Evolutionary conservation across 306 rosid genomes (phyloP).

Genomic region (Trifolium repens): DNA sequence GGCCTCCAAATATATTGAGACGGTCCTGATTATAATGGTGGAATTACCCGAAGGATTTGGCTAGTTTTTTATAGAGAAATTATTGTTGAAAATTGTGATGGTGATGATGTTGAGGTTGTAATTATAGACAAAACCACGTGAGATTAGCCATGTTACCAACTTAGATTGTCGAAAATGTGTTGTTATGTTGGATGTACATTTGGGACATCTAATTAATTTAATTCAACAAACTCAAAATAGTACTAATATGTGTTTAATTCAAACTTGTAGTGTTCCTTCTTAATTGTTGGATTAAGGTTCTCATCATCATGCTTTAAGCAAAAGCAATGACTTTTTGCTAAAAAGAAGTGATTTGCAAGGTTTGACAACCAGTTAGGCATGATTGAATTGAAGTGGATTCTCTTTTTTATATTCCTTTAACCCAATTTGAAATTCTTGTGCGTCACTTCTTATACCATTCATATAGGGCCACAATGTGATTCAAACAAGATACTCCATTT

Average conservation of each 20-base stretch:
- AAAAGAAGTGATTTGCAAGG: conserved; percentile 59
- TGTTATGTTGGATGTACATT: conserved; percentile 35
- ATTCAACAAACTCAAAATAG: conserved; percentile 30
- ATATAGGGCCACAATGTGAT: background rate
- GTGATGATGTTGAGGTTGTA: too few relatives aligned
- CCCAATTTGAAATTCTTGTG: conserved; percentile 42
- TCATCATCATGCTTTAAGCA: conserved; percentile 56
- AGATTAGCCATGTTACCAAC: conserved; percentile 28
- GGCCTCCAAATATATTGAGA: too few relatives aligned
- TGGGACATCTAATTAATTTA: conserved; percentile 36
- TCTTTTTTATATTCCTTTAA: background rate
- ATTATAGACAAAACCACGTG: conserved; percentile 12
- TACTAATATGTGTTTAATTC: conserved; percentile 58
- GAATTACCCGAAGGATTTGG: too few relatives aligned
- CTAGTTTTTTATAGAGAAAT: too few relatives aligned
- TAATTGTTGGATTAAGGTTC: conserved; percentile 43
- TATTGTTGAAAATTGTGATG: too few relatives aligned
- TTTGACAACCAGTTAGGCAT: conserved; percentile 41
- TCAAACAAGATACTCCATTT: background rate
- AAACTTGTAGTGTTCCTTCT: conserved; percentile 42
- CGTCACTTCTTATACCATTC: conserved; percentile 6
- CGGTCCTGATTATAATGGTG: too few relatives aligned
- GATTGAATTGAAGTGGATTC: conserved; percentile 8
- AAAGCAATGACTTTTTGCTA: conserved; percentile 59
- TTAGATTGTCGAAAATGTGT: conserved; percentile 17